phyloP scores from a whole-genome alignment of 345 rosid genomes.

The Balakata baccata region DNA sequence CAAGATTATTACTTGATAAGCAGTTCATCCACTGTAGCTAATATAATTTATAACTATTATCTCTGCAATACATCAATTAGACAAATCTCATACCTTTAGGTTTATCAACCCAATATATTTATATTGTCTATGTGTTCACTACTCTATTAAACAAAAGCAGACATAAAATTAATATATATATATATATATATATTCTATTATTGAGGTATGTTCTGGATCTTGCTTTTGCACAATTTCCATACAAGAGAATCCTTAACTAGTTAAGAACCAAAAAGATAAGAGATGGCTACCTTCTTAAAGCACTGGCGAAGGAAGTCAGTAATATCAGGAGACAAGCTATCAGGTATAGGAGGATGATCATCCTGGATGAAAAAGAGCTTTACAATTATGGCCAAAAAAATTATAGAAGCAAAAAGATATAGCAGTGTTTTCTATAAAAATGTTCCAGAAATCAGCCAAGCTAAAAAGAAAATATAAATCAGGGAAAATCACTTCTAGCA shows the following conservation, averaged over 20 bases:
- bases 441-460: background rate
- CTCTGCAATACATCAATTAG: no score
- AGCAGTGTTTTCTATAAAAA: background rate
- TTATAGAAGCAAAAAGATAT: background rate
- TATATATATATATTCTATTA: no score
- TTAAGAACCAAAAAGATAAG: background rate
- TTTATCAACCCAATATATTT: no score
- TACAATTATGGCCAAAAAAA: constrained; percentile 3
- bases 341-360: constrained; percentile 95
- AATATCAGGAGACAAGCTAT: constrained; percentile 89
- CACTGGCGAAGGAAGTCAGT: constrained; percentile 94
- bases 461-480: background rate
- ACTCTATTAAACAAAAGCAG: no score
- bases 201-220: background rate
- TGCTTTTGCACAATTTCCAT: background rate
- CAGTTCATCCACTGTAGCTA: no score
- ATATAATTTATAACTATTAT: no score
- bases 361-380: constrained; percentile 47
- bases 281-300: constrained; percentile 77
- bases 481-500: background rate
- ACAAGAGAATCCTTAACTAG: background rate
- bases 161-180: no score
- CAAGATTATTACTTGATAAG: no score
- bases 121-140: no score
- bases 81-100: no score